These are phyloP conservation scores for Chlorella sp. DNA, from an alignment of 139 green algal species.

Conservation along the genomic window DNA sequence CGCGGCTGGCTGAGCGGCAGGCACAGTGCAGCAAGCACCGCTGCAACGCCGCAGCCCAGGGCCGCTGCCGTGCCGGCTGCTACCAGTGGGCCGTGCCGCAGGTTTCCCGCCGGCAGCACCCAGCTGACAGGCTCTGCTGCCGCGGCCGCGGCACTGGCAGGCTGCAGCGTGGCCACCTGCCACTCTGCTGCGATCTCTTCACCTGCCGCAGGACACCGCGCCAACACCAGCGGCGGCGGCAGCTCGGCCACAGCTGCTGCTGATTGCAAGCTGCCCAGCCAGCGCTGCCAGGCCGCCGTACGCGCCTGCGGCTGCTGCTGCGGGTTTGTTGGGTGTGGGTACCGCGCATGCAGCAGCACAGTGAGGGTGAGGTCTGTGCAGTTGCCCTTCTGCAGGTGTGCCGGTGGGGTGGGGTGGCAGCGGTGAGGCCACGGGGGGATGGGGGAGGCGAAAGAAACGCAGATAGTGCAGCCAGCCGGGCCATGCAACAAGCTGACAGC, in stretches of 20 bases:
- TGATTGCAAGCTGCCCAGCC: background rate
- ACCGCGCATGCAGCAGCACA: slow-evolving; percentile 30
- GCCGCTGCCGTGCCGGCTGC: slow-evolving; percentile 2
- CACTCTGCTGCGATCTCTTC: background rate
- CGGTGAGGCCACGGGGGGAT: background rate
- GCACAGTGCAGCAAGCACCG: background rate
- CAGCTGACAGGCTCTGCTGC: background rate
- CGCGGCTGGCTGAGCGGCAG: background rate
- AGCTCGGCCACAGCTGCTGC: background rate
- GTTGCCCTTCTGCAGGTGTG: background rate
- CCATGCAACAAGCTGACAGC: background rate
- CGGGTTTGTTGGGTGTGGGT: slow-evolving; percentile 5
- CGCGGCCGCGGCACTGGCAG: background rate
- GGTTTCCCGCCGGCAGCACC: slow-evolving; percentile 18
- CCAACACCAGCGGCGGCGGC: slow-evolving; percentile 7
- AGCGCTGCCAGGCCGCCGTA: background rate
- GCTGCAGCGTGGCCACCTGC: background rate
- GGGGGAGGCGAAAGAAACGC: background rate
- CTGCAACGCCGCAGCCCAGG: background rate
- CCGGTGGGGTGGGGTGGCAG: background rate
- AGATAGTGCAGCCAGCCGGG: background rate
- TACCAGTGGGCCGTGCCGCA: background rate
- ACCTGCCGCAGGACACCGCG: background rate
- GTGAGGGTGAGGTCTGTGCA: slow-evolving; percentile 3
- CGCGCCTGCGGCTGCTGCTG: background rate